Percentiles rank a stretch among this genome's conserved stretches.
Evolutionary conservation across 805 yeast species (phyloP).

Genomic region (Metschnikowia rubicola): DNA sequence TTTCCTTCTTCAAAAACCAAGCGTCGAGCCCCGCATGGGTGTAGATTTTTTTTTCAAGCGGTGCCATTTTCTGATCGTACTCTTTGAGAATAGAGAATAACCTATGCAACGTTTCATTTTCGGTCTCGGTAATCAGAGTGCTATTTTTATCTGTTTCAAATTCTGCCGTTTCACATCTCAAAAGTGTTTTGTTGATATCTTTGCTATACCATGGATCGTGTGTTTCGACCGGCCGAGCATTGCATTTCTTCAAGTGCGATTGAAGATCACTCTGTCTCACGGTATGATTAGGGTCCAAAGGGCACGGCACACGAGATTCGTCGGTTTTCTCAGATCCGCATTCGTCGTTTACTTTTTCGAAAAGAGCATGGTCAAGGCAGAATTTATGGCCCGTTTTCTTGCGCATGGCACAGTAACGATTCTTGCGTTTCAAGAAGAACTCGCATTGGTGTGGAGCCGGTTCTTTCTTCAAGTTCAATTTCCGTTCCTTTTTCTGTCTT

Average conservation of each 20-base stretch:
- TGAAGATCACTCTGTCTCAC: slow-evolving; percentile 59
- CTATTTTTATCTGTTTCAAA: not conserved
- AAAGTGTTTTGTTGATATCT: slow-evolving; percentile 42
- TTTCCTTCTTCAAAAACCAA: slow-evolving; percentile 48
- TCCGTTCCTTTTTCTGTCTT: slow-evolving; percentile 1
- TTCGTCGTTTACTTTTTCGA: slow-evolving; percentile 12
- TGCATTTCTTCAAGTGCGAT: slow-evolving; percentile 62
- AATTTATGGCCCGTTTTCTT: slow-evolving; percentile 45
- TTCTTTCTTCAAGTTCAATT: slow-evolving; percentile 2
- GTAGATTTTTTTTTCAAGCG: slow-evolving; percentile 16
- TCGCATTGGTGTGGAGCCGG: slow-evolving; percentile 37
- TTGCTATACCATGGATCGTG: slow-evolving; percentile 49
- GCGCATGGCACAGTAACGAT: slow-evolving; percentile 60
- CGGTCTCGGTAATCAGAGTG: not conserved
- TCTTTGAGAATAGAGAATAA: slow-evolving; percentile 2
- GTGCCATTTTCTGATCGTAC: slow-evolving; percentile 11
- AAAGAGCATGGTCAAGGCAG: slow-evolving; percentile 61
- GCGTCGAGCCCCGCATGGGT: slow-evolving; percentile 29
- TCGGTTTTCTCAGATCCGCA: slow-evolving; percentile 19
- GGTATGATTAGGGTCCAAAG: slow-evolving; percentile 71
- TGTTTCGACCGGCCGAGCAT: slow-evolving; percentile 35
- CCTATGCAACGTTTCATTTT: not conserved
- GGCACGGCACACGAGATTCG: slow-evolving; percentile 58
- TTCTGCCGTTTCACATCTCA: not conserved
- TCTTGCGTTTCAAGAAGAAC: slow-evolving; percentile 46